Evolutionary conservation across 768 basidiomycete genomes (phyloP), one percentile per base, ranked within the genome.

Genomic region (Lactarius deliciosus): DNA sequence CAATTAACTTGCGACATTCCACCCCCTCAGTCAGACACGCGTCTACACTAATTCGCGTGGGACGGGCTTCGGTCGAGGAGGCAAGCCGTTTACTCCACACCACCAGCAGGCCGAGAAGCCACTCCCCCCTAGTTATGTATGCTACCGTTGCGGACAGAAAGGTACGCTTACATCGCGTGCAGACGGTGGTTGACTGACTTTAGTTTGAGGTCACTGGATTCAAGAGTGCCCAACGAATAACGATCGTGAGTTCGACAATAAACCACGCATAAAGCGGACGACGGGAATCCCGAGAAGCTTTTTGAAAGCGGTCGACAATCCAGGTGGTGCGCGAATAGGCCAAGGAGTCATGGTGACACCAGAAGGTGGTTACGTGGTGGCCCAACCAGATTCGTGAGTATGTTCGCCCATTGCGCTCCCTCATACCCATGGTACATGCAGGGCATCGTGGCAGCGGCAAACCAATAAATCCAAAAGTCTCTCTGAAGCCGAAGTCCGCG

Each of bases 251-350:
- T 97, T 89, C 70, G 94, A 96, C 76, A 90, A 98, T 73, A 82
- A 91, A 64, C 96, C 96, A 57, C 90, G 96, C 32, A 96, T 99
- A 76, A 98, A 98, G 75, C 85, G 97, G 60, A 98, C 97, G 5
- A 99, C 97, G 11, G 97, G 97, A 77, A 99, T 99, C 68, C 97
- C 97, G 5, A 86, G 96, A 70, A 96, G 93, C 75, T 98, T 99
- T 86, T 80, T 99, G 63, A 97, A 97, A 76, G 90, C 94, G 0
- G 95, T 98, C 32, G 95, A 97, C 64, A 91, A 91, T 66, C 94
- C 94, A 13, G 85, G 83, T 61, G 82, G 79, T 64, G 88, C 84
- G 25, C 86, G 87, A 65, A 78, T 90, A 32, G 85, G 86, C 7
- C 89, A 90, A 72, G 96, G 96, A 22, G 88, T 98, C 58, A 99